Evolutionary conservation across 2,329 filamentous ascomycete species (phyloP).

Genomic region (Plenodomus biglobosus): DNA sequence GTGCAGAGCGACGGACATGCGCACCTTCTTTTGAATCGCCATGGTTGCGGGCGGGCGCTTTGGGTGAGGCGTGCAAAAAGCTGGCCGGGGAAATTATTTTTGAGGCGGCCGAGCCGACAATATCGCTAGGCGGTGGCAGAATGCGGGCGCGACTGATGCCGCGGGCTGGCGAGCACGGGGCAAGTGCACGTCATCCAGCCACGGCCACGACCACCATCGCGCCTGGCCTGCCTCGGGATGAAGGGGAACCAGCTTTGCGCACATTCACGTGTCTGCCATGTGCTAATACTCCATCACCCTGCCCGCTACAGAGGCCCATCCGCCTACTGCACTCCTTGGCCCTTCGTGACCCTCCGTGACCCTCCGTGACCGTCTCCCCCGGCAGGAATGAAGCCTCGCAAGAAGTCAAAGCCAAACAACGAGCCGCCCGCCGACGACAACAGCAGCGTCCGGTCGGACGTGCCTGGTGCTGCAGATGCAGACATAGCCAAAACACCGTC

Average conservation of each 20-base stretch:
- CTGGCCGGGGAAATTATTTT: conserved; percentile 25
- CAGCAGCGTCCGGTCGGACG: conserved; percentile 8
- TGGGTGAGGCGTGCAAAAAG: conserved; percentile 20
- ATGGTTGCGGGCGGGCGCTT: conserved; percentile 54
- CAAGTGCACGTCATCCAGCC: background rate
- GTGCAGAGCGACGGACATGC: background rate
- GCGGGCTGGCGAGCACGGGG: conserved; percentile 9
- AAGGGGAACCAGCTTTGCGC: conserved; percentile 18
- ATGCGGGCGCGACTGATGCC: conserved; percentile 1
- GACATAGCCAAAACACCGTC: conserved; percentile 6
- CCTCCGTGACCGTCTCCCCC: too few species aligned
- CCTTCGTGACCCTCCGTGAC: too few species aligned
- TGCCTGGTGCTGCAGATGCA: conserved; percentile 15
- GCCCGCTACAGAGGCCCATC: conserved; percentile 19
- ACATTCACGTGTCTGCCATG: conserved; percentile 10
- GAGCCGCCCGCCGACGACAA: conserved; percentile 29
- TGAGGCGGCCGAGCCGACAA: conserved; percentile 9
- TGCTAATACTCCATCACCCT: conserved; percentile 6
- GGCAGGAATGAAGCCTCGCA: conserved; percentile 44
- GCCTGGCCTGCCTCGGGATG: conserved; percentile 17
- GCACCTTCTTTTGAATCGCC: conserved; percentile 91
- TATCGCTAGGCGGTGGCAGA: conserved; percentile 24
- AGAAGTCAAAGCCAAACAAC: conserved; percentile 47
- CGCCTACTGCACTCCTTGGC: conserved; percentile 14
- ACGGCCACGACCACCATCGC: conserved; percentile 7